phyloP scores from a whole-genome alignment of 2,329 filamentous ascomycete species.

The Calonectria honghensis region DNA sequence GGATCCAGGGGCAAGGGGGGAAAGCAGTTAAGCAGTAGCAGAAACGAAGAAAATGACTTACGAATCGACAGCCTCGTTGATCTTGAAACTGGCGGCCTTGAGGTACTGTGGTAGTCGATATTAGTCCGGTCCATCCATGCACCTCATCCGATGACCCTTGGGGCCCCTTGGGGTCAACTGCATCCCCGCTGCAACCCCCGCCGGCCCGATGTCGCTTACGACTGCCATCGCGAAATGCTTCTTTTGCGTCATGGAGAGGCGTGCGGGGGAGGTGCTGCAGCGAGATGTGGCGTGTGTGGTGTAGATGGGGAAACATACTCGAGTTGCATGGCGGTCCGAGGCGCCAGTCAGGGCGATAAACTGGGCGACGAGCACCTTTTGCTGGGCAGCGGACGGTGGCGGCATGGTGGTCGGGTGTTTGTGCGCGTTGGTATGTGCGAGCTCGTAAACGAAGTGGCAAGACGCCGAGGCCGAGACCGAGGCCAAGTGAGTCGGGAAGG shows the following conservation, averaged over 20 bases:
- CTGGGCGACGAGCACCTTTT: conserved; percentile 64
- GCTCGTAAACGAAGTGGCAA: background rate
- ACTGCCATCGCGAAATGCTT: conserved; percentile 36
- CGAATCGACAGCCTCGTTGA: conserved; percentile 74
- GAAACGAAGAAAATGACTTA: conserved; percentile 65
- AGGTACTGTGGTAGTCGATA: conserved; percentile 63
- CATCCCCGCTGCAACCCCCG: conserved; percentile 48
- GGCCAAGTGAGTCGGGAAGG: conserved; percentile 13
- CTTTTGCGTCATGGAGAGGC: conserved; percentile 38
- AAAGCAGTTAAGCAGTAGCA: conserved; percentile 40
- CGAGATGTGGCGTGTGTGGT: conserved; percentile 12
- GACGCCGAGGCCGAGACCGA: conserved; percentile 22
- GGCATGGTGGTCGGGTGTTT: conserved; percentile 57
- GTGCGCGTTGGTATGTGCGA: conserved; percentile 25
- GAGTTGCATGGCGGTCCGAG: conserved; percentile 65
- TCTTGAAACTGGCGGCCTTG: conserved; percentile 68
- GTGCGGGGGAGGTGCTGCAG: conserved; percentile 31
- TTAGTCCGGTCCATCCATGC: conserved; percentile 50
- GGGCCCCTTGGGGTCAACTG: conserved; percentile 43
- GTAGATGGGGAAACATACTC: conserved; percentile 61
- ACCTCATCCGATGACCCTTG: conserved; percentile 36
- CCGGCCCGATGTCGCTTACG: conserved; percentile 38
- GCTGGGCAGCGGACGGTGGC: conserved; percentile 60
- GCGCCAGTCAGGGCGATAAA: conserved; percentile 67
- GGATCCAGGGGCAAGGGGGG: conserved; percentile 26